Conservation (phyloP, 2,329 filamentous ascomycete species). For the Aspergillus candidus region DNA sequence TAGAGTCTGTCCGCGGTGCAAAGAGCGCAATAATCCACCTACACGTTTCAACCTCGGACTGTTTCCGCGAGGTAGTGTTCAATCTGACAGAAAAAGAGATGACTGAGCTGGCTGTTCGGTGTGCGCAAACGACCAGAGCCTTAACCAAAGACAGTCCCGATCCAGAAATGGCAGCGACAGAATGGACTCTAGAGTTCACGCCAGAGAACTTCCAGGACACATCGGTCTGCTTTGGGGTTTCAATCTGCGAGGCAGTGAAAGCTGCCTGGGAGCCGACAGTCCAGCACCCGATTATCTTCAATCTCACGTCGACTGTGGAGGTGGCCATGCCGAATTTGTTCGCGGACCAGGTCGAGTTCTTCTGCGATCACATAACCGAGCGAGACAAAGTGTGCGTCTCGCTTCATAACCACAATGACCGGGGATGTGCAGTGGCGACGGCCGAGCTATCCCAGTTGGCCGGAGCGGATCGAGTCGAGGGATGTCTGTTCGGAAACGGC, state of each 20-base stretch:
- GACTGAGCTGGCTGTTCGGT: constrained; percentile 69
- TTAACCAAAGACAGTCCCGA: constrained; percentile 66
- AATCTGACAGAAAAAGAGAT: constrained; percentile 72
- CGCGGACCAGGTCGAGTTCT: constrained; percentile 89
- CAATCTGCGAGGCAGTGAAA: constrained; percentile 86
- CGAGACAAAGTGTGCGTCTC: constrained; percentile 54
- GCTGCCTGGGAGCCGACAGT: constrained; percentile 74
- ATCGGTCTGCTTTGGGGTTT: constrained; percentile 66
- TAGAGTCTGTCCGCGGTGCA: constrained; percentile 74
- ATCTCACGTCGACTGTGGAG: constrained; percentile 87
- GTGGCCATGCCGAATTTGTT: constrained; percentile 86
- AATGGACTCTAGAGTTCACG: constrained; percentile 40
- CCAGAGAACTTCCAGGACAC: constrained; percentile 71
- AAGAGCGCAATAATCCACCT: constrained; percentile 89
- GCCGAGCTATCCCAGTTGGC: constrained; percentile 89
- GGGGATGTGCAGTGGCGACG: constrained; percentile 81
- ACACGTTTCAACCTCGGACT: constrained; percentile 86
- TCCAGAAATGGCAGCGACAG: constrained; percentile 43
- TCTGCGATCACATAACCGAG: constrained; percentile 73
- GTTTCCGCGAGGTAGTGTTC: constrained; percentile 83
- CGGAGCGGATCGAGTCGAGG: constrained; percentile 82
- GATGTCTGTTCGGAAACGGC: constrained; percentile 84
- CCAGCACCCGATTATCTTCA: constrained; percentile 81
- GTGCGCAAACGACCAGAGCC: constrained; percentile 71
- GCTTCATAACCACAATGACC: constrained; percentile 85